phyloP scores from a whole-genome alignment of 2,329 filamentous ascomycete species.

The Xylariales sp. region DNA sequence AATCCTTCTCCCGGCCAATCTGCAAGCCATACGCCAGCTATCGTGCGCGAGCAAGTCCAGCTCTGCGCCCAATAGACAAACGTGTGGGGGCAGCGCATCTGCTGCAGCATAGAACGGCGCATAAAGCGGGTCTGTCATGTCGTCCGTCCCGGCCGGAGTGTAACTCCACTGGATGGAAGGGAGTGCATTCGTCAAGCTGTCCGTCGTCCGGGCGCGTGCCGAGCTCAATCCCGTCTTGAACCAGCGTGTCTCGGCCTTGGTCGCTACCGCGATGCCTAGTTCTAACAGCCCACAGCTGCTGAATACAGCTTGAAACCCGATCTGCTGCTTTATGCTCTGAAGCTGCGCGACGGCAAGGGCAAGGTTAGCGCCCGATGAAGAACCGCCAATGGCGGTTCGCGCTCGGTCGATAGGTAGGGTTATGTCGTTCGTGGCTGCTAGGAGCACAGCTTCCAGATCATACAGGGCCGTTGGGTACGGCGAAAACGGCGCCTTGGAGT shows the following conservation, averaged over 20 bases:
- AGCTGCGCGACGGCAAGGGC: conserved; percentile 7
- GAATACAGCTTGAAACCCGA: conserved; percentile 2
- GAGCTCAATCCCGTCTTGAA: conserved; percentile 2
- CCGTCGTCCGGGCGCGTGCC: background rate
- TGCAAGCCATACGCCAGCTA: conserved; percentile 7
- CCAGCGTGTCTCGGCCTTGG: conserved; percentile 4
- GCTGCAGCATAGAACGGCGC: conserved; percentile 6
- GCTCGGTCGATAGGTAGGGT: conserved; percentile 6
- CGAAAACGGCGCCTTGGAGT: conserved; percentile 3
- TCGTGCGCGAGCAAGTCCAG: conserved; percentile 6
- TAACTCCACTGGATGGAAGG: conserved; percentile 6
- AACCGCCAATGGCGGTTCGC: conserved; percentile 7
- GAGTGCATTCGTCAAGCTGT: conserved; percentile 1
- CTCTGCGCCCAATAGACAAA: conserved; percentile 6
- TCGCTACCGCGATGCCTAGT: conserved; percentile 1
- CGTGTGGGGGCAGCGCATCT: conserved; percentile 5
- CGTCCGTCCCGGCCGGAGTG: conserved; percentile 3
- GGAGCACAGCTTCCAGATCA: conserved; percentile 6
- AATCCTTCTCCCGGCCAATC: conserved; percentile 1
- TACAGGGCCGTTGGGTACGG: conserved; percentile 7
- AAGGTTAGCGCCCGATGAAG: conserved; percentile 4
- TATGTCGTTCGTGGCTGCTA: conserved; percentile 2
- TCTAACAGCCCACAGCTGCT: conserved; percentile 7
- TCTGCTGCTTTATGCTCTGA: background rate
- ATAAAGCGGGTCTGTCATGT: conserved; percentile 6